phyloP scores from a whole-genome alignment of 106 monocot species.

The Dendrobium nobile region DNA sequence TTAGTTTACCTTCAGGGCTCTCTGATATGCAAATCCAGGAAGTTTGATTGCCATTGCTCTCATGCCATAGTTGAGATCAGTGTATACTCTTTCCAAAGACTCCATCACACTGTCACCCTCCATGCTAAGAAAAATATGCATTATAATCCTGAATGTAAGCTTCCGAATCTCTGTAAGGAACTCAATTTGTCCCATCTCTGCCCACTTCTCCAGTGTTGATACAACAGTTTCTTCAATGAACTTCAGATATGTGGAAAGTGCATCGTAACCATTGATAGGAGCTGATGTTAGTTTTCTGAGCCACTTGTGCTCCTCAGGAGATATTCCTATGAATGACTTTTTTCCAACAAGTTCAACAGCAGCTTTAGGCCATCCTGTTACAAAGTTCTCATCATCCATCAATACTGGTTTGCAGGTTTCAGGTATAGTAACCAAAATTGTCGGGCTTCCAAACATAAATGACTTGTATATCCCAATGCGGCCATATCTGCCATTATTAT shows the following conservation, averaged over 20 bases:
- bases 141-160: constrained; percentile 79
- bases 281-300: constrained; percentile 56
- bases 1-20: constrained; percentile 38
- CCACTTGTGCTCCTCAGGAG: constrained; percentile 69
- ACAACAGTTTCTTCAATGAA: constrained; percentile 62
- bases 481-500: constrained; percentile 40
- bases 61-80: constrained; percentile 77
- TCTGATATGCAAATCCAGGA: constrained; percentile 82
- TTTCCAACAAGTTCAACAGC: constrained; percentile 63
- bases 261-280: constrained; percentile 72
- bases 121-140: constrained; percentile 76
- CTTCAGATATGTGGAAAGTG: constrained; percentile 65
- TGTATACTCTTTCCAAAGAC: constrained; percentile 61
- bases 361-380: constrained; percentile 80
- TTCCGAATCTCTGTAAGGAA: constrained; percentile 82
- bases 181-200: constrained; percentile 53
- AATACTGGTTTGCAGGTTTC: constrained; percentile 70
- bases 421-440: constrained; percentile 61
- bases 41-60: constrained; percentile 92
- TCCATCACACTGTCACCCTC: constrained; percentile 30
- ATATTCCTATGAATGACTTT: constrained; percentile 68
- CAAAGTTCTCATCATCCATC: constrained; percentile 82
- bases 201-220: constrained; percentile 53
- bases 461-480: constrained; percentile 69
- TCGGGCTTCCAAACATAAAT: constrained; percentile 92